Evolutionary conservation across 805 yeast genomes (phyloP).

Genomic region (Candida vaughaniae): DNA sequence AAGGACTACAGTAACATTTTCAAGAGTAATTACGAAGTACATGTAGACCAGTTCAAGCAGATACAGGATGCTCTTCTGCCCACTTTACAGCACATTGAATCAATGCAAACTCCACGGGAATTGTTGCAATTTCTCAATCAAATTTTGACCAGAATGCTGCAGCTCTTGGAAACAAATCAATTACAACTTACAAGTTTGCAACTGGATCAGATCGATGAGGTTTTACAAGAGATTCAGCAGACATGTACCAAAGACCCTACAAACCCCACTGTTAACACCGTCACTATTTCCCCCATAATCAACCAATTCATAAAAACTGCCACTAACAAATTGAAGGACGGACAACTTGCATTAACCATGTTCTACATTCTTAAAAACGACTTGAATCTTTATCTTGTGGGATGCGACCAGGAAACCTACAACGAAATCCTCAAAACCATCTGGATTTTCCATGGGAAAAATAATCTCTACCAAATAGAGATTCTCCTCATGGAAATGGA

Average conservation of each 20-base stretch:
- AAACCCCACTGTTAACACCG: constrained; percentile 28
- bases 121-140: background rate
- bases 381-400: constrained; percentile 29
- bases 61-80: constrained; percentile 3
- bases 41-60: background rate
- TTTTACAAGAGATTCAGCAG: background rate
- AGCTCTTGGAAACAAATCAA: background rate
- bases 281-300: constrained; percentile 32
- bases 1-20: background rate
- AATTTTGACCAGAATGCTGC: background rate
- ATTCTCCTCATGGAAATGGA: constrained; percentile 36
- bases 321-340: constrained; percentile 29
- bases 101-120: background rate
- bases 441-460: constrained; percentile 41
- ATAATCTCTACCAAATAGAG: constrained; percentile 34
- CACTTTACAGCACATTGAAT: constrained; percentile 1
- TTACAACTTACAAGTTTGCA: too few relatives aligned
- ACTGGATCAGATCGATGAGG: background rate
- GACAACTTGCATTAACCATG: constrained; percentile 33
- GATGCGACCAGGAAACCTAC: constrained; percentile 42
- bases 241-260: background rate
- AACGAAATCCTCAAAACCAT: constrained; percentile 35
- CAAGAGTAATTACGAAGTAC: background rate
- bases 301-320: constrained; percentile 28
- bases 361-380: constrained; percentile 36